These are phyloP conservation scores for Neofusicoccum sp. DNA, from an alignment of 2,329 filamentous ascomycete species.

Conservation along the genomic window DNA sequence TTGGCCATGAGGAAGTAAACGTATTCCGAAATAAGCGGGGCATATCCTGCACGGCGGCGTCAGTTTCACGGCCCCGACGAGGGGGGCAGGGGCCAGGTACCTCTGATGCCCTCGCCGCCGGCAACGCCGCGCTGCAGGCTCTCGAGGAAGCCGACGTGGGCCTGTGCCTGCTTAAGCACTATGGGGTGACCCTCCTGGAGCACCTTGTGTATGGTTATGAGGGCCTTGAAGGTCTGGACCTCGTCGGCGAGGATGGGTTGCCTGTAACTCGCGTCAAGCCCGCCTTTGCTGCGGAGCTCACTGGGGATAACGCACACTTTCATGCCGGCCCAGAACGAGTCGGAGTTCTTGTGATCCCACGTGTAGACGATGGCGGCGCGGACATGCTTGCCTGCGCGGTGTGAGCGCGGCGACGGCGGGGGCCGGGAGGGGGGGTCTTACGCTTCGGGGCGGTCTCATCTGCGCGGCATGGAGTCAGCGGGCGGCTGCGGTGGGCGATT, in stretches of 20 bases:
- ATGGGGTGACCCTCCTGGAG: slow-evolving; percentile 93
- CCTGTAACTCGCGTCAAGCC: slow-evolving; percentile 44
- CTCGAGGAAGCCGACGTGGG: slow-evolving; percentile 87
- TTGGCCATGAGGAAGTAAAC: slow-evolving; percentile 94
- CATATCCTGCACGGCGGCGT: slow-evolving; percentile 59
- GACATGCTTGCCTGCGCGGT: slow-evolving; percentile 75
- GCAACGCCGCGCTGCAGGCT: slow-evolving; percentile 79
- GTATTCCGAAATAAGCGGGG: slow-evolving; percentile 91
- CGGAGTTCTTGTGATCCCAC: slow-evolving; percentile 96
- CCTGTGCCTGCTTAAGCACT: slow-evolving; percentile 82
- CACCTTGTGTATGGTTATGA: slow-evolving; percentile 97
- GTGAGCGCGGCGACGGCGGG: slow-evolving; percentile 30
- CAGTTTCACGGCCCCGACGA: background rate
- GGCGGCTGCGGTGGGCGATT: slow-evolving; percentile 3
- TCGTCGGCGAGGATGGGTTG: slow-evolving; percentile 98
- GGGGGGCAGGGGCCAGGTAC: slow-evolving; percentile 40
- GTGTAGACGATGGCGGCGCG: slow-evolving; percentile 97
- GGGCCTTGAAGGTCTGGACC: slow-evolving; percentile 96
- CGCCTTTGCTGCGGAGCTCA: slow-evolving; percentile 1
- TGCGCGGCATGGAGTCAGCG: slow-evolving; percentile 28
- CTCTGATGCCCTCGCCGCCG: slow-evolving; percentile 76
- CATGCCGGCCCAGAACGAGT: slow-evolving; percentile 95
- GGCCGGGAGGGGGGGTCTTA: slow-evolving; percentile 33
- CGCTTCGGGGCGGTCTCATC: slow-evolving; percentile 68
- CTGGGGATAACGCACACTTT: slow-evolving; percentile 69